These are phyloP conservation scores for Salix arbutifolia DNA, from an alignment of 345 rosid species.

Conservation along the genomic window DNA sequence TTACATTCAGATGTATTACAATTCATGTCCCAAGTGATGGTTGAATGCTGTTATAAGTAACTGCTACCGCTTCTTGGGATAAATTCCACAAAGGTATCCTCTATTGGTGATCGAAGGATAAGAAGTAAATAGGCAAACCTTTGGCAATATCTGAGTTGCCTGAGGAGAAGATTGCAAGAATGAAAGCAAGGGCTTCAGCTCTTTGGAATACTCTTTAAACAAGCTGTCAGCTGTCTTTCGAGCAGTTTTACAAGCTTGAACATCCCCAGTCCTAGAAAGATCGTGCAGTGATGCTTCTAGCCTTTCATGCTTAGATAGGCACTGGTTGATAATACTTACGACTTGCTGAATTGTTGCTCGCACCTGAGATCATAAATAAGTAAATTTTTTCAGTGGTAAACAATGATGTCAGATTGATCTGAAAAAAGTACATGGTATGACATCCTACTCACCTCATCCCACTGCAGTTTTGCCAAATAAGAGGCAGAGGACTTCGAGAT, in stretches of 20 bases:
- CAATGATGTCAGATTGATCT: not conserved
- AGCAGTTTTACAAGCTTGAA: constrained; percentile 83
- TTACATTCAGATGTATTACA: not conserved
- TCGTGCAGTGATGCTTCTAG: constrained; percentile 84
- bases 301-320: constrained; percentile 67
- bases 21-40: not conserved
- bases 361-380: constrained; percentile 47
- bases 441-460: constrained; percentile 76
- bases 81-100: not conserved
- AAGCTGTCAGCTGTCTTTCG: constrained; percentile 70
- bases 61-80: no score
- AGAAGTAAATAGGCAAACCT: constrained; percentile 42
- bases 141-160: constrained; percentile 66
- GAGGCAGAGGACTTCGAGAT: constrained; percentile 91
- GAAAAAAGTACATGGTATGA: not conserved
- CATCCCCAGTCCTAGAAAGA: constrained; percentile 88
- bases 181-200: constrained; percentile 53
- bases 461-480: constrained; percentile 88
- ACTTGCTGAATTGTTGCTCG: constrained; percentile 64
- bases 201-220: constrained; percentile 78
- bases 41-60: not conserved
- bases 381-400: not conserved
- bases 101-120: not conserved
- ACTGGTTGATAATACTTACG: constrained; percentile 50
- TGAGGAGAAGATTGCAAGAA: constrained; percentile 66